A percentile compares a stretch with the other conserved stretches of the same genome.
phyloP scores from a whole-genome alignment of 176 grass and related monocot species.

The Cocos nucifera region DNA sequence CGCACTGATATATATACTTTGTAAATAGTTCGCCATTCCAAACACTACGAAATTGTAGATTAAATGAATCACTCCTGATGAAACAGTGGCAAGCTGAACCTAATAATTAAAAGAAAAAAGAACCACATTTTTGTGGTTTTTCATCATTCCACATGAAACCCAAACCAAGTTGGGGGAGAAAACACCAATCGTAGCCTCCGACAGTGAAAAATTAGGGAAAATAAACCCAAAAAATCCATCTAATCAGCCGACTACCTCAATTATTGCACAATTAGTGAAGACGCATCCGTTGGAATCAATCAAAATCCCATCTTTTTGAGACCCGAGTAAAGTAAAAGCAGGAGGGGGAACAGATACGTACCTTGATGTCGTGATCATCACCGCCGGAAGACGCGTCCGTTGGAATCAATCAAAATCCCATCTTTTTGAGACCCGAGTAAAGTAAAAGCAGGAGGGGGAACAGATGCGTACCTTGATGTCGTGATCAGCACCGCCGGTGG shows the following conservation, averaged over 20 bases:
- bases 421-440: background rate
- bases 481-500: conserved; percentile 88
- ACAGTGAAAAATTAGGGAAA: too few species aligned
- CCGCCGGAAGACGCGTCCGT: conserved; percentile 30
- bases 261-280: background rate
- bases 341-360: background rate
- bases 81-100: too few species aligned
- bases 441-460: background rate
- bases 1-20: too few species aligned
- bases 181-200: too few species aligned
- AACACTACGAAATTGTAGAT: too few species aligned
- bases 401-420: conserved; percentile 1
- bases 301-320: background rate
- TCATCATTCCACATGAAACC: too few species aligned
- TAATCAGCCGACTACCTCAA: background rate
- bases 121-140: too few species aligned
- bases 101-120: too few species aligned
- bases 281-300: background rate
- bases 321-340: background rate
- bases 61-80: too few species aligned
- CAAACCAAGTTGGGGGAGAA: too few species aligned
- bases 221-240: too few species aligned
- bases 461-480: conserved; percentile 59
- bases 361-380: conserved; percentile 93
- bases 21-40: too few species aligned